These are phyloP conservation scores for Globisporangium nagaii DNA, from an alignment of 352 stramenopile genomes.

Conservation along the genomic window DNA sequence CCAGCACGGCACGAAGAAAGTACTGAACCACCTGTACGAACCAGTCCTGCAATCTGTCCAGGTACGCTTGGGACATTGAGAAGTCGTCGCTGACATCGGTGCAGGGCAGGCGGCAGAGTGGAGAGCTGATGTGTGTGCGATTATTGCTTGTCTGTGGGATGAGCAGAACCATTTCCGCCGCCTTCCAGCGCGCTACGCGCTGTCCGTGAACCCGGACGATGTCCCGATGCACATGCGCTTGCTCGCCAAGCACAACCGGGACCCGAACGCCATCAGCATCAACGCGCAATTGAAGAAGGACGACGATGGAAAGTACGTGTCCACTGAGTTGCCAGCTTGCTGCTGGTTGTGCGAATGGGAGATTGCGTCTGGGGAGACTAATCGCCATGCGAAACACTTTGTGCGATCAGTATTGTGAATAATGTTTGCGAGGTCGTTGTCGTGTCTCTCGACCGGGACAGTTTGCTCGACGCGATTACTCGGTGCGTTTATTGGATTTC, in stretches of 20 bases:
- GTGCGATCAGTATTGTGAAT: slow-evolving; percentile 46
- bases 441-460: slow-evolving; percentile 72
- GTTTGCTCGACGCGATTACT: slow-evolving; percentile 76
- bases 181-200: slow-evolving; percentile 74
- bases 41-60: slow-evolving; percentile 82
- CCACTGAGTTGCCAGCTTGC: too few species aligned
- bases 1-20: slow-evolving; percentile 64
- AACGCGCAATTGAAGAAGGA: slow-evolving; percentile 84
- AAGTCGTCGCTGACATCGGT: too few species aligned
- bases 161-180: slow-evolving; percentile 64
- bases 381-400: not conserved
- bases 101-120: too few species aligned
- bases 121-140: too few species aligned
- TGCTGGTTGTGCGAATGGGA: not conserved
- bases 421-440: slow-evolving; percentile 83
- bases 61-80: slow-evolving; percentile 9
- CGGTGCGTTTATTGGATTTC: slow-evolving; percentile 15
- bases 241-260: slow-evolving; percentile 73
- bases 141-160: not conserved
- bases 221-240: slow-evolving; percentile 86
- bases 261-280: slow-evolving; percentile 76
- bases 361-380: not conserved
- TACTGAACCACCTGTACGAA: slow-evolving; percentile 84
- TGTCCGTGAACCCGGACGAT: slow-evolving; percentile 83
- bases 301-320: slow-evolving; percentile 79